Percentiles rank a stretch among this genome's conserved stretches.
These are phyloP conservation scores for Cytospora paraplurivora DNA, from an alignment of 2,329 filamentous ascomycete species.

Conservation along the genomic window DNA sequence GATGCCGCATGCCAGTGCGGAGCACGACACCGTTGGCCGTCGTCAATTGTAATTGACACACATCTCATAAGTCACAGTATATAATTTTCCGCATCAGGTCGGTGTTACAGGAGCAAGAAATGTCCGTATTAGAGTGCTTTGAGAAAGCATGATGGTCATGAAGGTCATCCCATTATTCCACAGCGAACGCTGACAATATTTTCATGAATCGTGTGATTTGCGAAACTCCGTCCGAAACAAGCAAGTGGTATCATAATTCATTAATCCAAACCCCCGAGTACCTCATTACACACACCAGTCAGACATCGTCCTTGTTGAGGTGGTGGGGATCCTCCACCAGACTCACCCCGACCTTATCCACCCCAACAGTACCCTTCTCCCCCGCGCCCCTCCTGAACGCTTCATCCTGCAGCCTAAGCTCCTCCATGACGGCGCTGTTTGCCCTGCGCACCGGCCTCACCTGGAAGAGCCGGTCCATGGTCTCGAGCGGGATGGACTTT, in stretches of 20 bases:
- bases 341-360: conserved; percentile 33
- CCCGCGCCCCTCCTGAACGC: conserved; percentile 37
- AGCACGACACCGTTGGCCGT: too few relatives aligned
- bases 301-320: conserved; percentile 4
- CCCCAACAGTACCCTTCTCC: conserved; percentile 29
- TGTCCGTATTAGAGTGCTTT: not conserved
- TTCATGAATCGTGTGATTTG: too few relatives aligned
- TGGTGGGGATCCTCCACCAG: conserved; percentile 34
- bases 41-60: too few relatives aligned
- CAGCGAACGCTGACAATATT: not conserved
- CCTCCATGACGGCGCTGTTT: conserved; percentile 47
- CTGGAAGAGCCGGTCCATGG: conserved; percentile 64
- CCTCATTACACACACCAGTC: not conserved
- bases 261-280: not conserved
- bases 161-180: not conserved
- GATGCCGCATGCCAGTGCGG: too few relatives aligned
- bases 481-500: conserved; percentile 65
- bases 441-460: conserved; percentile 49
- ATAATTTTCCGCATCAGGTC: too few relatives aligned
- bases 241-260: not conserved
- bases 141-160: conserved; percentile 5
- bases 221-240: not conserved
- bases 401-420: conserved; percentile 42
- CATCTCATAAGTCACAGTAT: too few relatives aligned
- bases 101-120: not conserved